phyloP scores from a whole-genome alignment of 2,329 filamentous ascomycete genomes.

The Paecilomyces sp. region DNA sequence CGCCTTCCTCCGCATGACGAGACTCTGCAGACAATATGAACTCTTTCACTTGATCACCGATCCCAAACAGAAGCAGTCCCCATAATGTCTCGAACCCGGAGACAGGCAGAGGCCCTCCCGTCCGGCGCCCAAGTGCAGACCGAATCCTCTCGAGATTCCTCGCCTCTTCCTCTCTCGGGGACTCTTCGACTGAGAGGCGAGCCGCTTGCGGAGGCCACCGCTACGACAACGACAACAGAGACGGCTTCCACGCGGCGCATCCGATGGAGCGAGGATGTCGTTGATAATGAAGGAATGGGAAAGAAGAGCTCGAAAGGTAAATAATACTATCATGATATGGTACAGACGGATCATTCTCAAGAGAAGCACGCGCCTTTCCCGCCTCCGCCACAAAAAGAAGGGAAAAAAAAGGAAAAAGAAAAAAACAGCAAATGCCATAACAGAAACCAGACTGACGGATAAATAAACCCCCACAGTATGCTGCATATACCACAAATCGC shows the following conservation, averaged over 20 bases:
- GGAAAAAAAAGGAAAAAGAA: too few relatives aligned
- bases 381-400: too few relatives aligned
- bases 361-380: too few relatives aligned
- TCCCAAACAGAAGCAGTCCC: background rate
- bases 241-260: slow-evolving; percentile 54
- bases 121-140: slow-evolving; percentile 21
- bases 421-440: too few relatives aligned
- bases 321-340: slow-evolving; percentile 7
- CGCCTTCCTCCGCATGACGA: background rate
- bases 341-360: background rate
- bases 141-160: slow-evolving; percentile 12
- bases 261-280: slow-evolving; percentile 84
- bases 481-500: slow-evolving; percentile 93
- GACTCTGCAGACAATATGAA: background rate
- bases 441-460: background rate
- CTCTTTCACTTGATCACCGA: background rate
- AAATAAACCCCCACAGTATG: slow-evolving; percentile 57
- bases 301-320: slow-evolving; percentile 91
- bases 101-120: slow-evolving; percentile 16
- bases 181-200: slow-evolving; percentile 26
- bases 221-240: slow-evolving; percentile 6
- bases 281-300: slow-evolving; percentile 92
- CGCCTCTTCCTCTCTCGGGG: slow-evolving; percentile 16
- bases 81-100: slow-evolving; percentile 34
- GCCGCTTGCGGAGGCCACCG: slow-evolving; percentile 4